Evolutionary conservation across 2,329 filamentous ascomycete species (phyloP).

Genomic region (Monosporascus sp.): DNA sequence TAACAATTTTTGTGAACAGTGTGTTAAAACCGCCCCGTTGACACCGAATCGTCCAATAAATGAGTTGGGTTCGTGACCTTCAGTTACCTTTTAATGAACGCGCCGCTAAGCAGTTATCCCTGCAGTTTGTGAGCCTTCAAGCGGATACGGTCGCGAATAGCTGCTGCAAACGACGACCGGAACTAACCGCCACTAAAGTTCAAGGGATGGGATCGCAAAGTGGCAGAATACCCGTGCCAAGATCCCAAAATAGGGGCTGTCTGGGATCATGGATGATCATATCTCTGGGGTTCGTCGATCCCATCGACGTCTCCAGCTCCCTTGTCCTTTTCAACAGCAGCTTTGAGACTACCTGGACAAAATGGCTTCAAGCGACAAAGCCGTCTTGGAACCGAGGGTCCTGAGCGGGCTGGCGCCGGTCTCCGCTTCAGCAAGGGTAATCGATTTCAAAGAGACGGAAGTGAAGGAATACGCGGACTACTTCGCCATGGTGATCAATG

Average conservation of each 20-base stretch:
- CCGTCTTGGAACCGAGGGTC: background rate
- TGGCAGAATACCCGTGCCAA: background rate
- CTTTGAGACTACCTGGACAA: background rate
- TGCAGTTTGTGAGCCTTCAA: too few relatives aligned
- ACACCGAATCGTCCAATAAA: too few relatives aligned
- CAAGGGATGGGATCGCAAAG: too few relatives aligned
- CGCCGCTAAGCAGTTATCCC: too few relatives aligned
- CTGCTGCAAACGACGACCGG: background rate
- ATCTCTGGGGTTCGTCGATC: background rate
- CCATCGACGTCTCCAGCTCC: background rate
- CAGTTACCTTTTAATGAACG: too few relatives aligned
- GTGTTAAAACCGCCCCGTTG: too few relatives aligned
- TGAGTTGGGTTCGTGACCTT: too few relatives aligned
- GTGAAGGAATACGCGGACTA: slow-evolving; percentile 5
- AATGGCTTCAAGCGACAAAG: background rate
- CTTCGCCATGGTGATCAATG: slow-evolving; percentile 10
- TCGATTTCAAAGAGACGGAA: slow-evolving; percentile 7
- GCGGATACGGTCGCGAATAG: background rate
- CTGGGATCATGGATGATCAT: background rate
- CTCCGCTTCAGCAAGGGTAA: slow-evolving; percentile 2
- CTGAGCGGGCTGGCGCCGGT: slow-evolving; percentile 3
- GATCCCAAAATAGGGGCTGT: background rate
- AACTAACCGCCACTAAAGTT: background rate
- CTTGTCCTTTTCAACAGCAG: background rate
- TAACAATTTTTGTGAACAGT: too few relatives aligned